Conservation (phyloP, 2,329 filamentous ascomycete genomes). For the Macrophomina phaseolina region DNA sequence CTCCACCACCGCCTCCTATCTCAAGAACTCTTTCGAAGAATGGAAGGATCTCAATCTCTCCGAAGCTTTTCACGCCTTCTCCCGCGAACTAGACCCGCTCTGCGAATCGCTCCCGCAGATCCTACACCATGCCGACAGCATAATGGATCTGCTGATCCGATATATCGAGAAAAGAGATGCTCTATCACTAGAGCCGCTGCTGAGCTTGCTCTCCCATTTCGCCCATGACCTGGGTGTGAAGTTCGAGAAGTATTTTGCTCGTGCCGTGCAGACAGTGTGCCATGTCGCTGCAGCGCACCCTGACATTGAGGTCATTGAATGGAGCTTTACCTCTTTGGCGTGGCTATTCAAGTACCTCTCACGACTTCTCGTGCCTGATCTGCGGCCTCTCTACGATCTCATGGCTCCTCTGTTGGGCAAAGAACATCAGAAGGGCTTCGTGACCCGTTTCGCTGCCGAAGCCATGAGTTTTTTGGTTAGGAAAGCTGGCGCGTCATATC, state of each 20-base stretch:
- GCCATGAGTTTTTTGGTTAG: slow-evolving; percentile 91
- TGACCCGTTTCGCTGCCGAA: slow-evolving; percentile 91
- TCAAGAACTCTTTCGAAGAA: slow-evolving; percentile 79
- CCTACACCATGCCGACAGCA: slow-evolving; percentile 84
- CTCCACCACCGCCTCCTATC: slow-evolving; percentile 81
- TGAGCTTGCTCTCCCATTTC: slow-evolving; percentile 89
- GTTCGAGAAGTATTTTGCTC: slow-evolving; percentile 87
- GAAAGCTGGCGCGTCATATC: slow-evolving; percentile 80
- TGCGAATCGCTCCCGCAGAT: slow-evolving; percentile 92
- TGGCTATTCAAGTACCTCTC: slow-evolving; percentile 98
- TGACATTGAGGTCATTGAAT: slow-evolving; percentile 91
- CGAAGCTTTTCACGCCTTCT: slow-evolving; percentile 77
- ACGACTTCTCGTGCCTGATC: slow-evolving; percentile 80
- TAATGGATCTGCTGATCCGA: slow-evolving; percentile 76
- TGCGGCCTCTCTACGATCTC: slow-evolving; percentile 82
- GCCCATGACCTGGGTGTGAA: slow-evolving; percentile 88
- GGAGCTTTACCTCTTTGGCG: slow-evolving; percentile 91
- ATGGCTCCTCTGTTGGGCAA: slow-evolving; percentile 86
- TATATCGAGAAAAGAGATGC: slow-evolving; percentile 80
- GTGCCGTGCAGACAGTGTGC: slow-evolving; percentile 75
- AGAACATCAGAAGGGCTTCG: slow-evolving; percentile 79
- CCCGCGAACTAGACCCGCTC: slow-evolving; percentile 73
- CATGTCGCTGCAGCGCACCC: slow-evolving; percentile 77
- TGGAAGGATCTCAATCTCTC: slow-evolving; percentile 94
- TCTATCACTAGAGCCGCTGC: slow-evolving; percentile 80